phyloP scores from a whole-genome alignment of 345 rosid species.

The Eucalyptus erythrocorys region DNA sequence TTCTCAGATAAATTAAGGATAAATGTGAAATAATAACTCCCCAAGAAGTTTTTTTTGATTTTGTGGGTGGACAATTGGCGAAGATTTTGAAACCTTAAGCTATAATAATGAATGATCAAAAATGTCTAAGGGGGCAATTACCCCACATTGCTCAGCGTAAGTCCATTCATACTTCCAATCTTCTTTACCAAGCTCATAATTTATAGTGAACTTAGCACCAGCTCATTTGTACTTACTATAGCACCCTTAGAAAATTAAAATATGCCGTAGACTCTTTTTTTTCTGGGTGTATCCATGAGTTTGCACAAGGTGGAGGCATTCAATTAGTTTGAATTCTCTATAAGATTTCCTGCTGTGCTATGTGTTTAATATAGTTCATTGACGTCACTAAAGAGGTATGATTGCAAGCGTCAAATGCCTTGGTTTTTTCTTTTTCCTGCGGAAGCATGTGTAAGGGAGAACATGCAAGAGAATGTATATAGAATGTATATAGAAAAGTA shows the following conservation, averaged over 20 bases:
- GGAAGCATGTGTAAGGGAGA: background rate
- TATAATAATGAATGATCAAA: background rate
- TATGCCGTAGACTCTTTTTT: background rate
- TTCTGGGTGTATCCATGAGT: background rate
- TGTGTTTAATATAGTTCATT: background rate
- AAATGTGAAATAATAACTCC: background rate
- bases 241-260: background rate
- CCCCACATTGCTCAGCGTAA: background rate
- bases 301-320: background rate
- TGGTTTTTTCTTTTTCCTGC: background rate
- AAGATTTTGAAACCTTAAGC: background rate
- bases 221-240: background rate
- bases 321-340: background rate
- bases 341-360: background rate
- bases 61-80: background rate
- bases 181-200: background rate
- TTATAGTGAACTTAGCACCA: background rate
- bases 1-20: background rate
- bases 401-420: background rate
- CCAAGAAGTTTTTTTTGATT: background rate
- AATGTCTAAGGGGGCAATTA: background rate
- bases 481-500: background rate
- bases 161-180: background rate
- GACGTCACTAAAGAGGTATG: background rate
- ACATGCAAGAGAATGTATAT: background rate